Evolutionary conservation across 2,329 filamentous ascomycete species (phyloP).

Genomic region (Hypoxylon sp.): DNA sequence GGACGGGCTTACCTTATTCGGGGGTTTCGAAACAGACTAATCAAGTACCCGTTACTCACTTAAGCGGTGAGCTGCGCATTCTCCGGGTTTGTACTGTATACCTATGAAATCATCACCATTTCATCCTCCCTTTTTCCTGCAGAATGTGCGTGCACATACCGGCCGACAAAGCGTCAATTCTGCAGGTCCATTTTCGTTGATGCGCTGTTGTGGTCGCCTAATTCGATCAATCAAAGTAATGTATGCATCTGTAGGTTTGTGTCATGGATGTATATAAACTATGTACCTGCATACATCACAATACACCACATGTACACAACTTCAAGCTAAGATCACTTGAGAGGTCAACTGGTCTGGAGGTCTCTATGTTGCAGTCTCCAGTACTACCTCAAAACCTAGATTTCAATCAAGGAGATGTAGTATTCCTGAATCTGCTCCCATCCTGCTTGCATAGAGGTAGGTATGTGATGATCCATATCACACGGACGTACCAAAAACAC

Average conservation of each 20-base stretch:
- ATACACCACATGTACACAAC: constrained; percentile 14
- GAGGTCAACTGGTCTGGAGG: no score
- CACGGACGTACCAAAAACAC: neutral
- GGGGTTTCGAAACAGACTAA: constrained; percentile 28
- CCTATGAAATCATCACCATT: constrained; percentile 23
- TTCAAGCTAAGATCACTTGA: no score
- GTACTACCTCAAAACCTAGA: constrained; percentile 15
- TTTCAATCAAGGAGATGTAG: constrained; percentile 4
- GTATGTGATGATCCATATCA: neutral
- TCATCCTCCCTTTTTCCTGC: constrained; percentile 43
- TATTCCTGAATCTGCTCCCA: neutral
- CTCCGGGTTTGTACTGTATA: constrained; percentile 14
- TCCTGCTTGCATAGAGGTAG: neutral
- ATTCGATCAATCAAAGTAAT: constrained; percentile 35
- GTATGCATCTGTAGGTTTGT: constrained; percentile 30
- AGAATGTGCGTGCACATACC: constrained; percentile 31
- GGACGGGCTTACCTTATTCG: constrained; percentile 34
- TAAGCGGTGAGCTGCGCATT: constrained; percentile 15
- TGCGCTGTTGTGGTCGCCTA: constrained; percentile 37
- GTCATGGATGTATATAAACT: constrained; percentile 21
- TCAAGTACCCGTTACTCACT: constrained; percentile 28
- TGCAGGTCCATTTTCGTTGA: constrained; percentile 40
- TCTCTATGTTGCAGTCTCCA: constrained; percentile 12
- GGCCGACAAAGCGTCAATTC: constrained; percentile 31
- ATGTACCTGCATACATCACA: constrained; percentile 42